These are phyloP conservation scores for Prunus fruticosa DNA, from an alignment of 306 rosid species.

Conservation along the genomic window DNA sequence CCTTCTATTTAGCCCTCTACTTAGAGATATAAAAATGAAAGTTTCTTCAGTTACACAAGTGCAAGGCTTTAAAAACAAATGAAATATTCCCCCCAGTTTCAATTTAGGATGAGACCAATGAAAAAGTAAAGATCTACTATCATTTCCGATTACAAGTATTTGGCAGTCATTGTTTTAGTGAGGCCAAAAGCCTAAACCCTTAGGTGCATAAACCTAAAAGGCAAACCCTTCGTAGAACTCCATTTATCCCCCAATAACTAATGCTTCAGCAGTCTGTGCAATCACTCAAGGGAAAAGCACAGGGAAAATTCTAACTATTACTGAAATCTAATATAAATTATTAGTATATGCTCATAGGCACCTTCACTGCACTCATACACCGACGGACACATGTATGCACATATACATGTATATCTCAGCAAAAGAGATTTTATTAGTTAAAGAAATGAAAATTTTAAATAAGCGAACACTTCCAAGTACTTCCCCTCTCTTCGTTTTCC, in stretches of 20 bases:
- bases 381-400: too few species aligned
- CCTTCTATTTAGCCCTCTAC: neutral
- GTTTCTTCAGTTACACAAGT: too few species aligned
- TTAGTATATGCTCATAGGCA: neutral
- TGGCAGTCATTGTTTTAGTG: neutral
- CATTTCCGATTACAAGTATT: neutral
- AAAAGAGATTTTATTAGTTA: neutral
- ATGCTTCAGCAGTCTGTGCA: neutral
- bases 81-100: neutral
- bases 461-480: neutral
- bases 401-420: neutral
- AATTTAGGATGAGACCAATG: neutral
- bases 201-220: neutral
- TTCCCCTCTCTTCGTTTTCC: neutral
- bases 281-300: neutral
- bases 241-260: neutral
- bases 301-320: neutral
- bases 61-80: too few species aligned
- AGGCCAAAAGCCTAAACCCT: neutral
- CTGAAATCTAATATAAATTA: neutral
- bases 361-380: neutral
- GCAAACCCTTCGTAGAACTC: neutral
- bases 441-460: neutral
- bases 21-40: neutral
- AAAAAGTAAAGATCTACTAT: neutral